Evolutionary conservation across 1,284 basidiomycete species (phyloP).

Genomic region (Cystobasidium sp.): DNA sequence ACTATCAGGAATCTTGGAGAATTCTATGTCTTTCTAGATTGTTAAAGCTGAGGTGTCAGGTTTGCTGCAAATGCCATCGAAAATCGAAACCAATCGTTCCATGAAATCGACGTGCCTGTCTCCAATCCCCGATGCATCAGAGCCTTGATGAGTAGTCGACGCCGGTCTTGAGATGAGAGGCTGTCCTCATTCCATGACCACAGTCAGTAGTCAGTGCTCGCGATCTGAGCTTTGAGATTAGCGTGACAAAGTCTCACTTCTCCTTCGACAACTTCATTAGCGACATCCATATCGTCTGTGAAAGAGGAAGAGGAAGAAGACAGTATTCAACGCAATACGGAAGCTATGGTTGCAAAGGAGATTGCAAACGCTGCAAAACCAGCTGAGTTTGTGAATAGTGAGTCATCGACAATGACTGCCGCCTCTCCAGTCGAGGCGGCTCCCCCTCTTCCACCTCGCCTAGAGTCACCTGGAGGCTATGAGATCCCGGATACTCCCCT

Average conservation of each 20-base stretch:
- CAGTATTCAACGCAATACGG: too few relatives aligned
- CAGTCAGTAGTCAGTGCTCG: too few relatives aligned
- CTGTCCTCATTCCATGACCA: too few relatives aligned
- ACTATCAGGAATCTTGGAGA: constrained; percentile 52
- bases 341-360: too few relatives aligned
- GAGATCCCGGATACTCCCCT: constrained; percentile 2
- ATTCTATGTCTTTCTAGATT: constrained; percentile 44
- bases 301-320: constrained; percentile 13
- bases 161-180: too few relatives aligned
- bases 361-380: too few relatives aligned
- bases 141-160: too few relatives aligned
- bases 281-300: constrained; percentile 8
- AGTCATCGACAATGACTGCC: neutral
- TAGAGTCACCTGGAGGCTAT: constrained; percentile 33
- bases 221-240: too few relatives aligned
- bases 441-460: constrained; percentile 30
- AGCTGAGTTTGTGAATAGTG: neutral
- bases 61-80: neutral
- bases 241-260: constrained; percentile 8
- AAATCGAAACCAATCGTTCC: too few relatives aligned
- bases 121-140: too few relatives aligned
- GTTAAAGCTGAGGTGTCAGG: neutral
- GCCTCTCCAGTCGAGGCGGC: neutral
- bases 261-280: constrained; percentile 9
- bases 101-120: too few relatives aligned